These are phyloP conservation scores for Stachybotrys elegans DNA, from an alignment of 2,329 filamentous ascomycete species.

Conservation along the genomic window DNA sequence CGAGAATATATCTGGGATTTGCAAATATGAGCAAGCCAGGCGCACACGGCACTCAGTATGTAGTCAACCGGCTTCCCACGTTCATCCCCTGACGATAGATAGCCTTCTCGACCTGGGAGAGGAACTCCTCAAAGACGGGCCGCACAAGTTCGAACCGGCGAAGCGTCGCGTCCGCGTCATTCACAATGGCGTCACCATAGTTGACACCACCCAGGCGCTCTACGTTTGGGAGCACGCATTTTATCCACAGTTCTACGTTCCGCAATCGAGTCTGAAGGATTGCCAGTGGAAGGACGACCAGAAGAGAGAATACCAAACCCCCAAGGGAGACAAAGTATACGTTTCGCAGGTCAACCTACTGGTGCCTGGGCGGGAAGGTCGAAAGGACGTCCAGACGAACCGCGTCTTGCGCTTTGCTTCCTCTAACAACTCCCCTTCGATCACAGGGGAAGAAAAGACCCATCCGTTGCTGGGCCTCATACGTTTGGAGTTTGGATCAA, in stretches of 20 bases:
- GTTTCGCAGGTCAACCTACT: constrained; percentile 26
- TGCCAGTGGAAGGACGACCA: constrained; percentile 20
- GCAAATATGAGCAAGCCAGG: no score
- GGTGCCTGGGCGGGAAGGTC: constrained; percentile 17
- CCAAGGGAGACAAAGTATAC: constrained; percentile 14
- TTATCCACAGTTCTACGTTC: constrained; percentile 43
- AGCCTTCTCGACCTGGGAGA: not conserved
- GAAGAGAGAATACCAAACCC: constrained; percentile 10
- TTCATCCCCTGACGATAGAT: no score
- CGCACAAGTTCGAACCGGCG: constrained; percentile 12
- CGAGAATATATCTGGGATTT: no score
- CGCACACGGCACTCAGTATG: no score
- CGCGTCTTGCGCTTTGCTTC: constrained; percentile 32
- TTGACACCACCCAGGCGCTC: constrained; percentile 30
- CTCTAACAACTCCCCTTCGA: no score
- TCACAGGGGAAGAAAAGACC: constrained; percentile 29
- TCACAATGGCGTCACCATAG: constrained; percentile 24
- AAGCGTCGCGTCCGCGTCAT: constrained; percentile 28
- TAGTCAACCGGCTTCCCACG: no score
- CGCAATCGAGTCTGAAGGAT: constrained; percentile 20
- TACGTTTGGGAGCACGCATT: constrained; percentile 41
- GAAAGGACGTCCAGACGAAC: constrained; percentile 21
- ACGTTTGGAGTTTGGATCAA: constrained; percentile 28
- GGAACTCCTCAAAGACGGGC: constrained; percentile 7
- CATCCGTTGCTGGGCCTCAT: constrained; percentile 26